Percentiles rank a stretch among this genome's conserved stretches.
These are phyloP conservation scores for Candida berthetii DNA, from an alignment of 805 yeast species.

Conservation along the genomic window DNA sequence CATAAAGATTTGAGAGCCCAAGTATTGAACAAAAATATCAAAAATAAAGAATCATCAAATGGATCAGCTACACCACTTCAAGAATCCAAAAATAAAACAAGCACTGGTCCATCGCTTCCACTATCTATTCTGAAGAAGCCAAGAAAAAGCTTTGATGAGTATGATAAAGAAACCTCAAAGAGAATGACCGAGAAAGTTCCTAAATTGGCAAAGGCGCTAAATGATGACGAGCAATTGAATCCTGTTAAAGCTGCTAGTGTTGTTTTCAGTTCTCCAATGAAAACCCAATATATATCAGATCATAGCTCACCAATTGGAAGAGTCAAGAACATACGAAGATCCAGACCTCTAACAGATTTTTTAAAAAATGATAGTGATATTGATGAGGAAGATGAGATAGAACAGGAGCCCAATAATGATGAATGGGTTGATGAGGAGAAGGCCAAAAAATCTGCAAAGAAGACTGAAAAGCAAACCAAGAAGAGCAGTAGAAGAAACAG, in stretches of 20 bases:
- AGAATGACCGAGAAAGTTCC: constrained; percentile 13
- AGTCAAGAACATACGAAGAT: constrained; percentile 10
- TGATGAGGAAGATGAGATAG: constrained; percentile 8
- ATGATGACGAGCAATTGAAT: constrained; percentile 21
- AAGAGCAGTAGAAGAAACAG: not conserved
- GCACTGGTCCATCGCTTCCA: no score
- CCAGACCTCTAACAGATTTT: constrained; percentile 16
- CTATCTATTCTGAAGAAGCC: constrained; percentile 15
- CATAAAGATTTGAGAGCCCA: no score
- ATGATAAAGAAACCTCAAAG: constrained; percentile 13
- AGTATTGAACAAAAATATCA: no score
- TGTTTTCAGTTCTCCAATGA: constrained; percentile 27
- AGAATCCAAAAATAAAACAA: no score
- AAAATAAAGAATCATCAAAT: no score
- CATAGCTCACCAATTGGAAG: not conserved
- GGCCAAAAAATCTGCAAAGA: constrained; percentile 1
- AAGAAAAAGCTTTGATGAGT: constrained; percentile 13
- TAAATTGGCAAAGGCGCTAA: constrained; percentile 14
- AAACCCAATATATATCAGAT: not conserved
- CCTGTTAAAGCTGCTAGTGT: constrained; percentile 27
- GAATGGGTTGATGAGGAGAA: constrained; percentile 2
- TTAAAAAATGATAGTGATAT: constrained; percentile 7
- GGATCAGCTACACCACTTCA: no score
- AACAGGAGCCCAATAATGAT: constrained; percentile 6
- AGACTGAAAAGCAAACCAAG: not conserved